A percentile compares a stretch with the other conserved stretches of the same genome.
These are phyloP conservation scores for Wickerhamomyces subpelliculosus DNA, from an alignment of 805 yeast genomes.

Conservation along the genomic window DNA sequence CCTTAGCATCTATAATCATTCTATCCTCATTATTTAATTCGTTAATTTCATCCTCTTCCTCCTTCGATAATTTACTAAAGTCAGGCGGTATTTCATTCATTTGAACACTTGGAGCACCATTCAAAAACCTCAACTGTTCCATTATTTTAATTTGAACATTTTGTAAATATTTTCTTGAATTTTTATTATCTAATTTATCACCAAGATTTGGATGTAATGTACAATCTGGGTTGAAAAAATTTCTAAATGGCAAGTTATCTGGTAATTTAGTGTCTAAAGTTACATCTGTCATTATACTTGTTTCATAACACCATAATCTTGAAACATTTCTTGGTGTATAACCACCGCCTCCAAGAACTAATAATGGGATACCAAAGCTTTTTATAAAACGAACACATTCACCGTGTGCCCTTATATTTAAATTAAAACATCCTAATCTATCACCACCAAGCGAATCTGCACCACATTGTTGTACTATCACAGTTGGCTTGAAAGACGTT, in stretches of 20 bases:
- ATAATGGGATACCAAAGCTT: constrained; percentile 78
- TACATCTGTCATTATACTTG: constrained; percentile 79
- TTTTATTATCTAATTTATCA: constrained; percentile 78
- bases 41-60: constrained; percentile 35
- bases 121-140: constrained; percentile 74
- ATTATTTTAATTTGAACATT: constrained; percentile 66
- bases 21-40: constrained; percentile 28
- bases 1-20: constrained; percentile 28
- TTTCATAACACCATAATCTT: constrained; percentile 90
- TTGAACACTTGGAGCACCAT: constrained; percentile 92
- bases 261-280: constrained; percentile 59
- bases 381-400: constrained; percentile 88
- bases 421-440: constrained; percentile 89
- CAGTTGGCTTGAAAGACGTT: constrained; percentile 87
- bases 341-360: constrained; percentile 98
- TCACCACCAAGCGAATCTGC: constrained; percentile 95
- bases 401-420: constrained; percentile 92
- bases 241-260: constrained; percentile 55
- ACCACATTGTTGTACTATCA: constrained; percentile 94
- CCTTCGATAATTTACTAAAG: constrained; percentile 19
- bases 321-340: constrained; percentile 97
- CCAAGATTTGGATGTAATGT: constrained; percentile 81
- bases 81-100: constrained; percentile 87
- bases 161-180: constrained; percentile 76
- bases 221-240: constrained; percentile 73